Evolutionary conservation across 2,329 filamentous ascomycete species (phyloP).

Genomic region (Cryoendolithus antarcticus): DNA sequence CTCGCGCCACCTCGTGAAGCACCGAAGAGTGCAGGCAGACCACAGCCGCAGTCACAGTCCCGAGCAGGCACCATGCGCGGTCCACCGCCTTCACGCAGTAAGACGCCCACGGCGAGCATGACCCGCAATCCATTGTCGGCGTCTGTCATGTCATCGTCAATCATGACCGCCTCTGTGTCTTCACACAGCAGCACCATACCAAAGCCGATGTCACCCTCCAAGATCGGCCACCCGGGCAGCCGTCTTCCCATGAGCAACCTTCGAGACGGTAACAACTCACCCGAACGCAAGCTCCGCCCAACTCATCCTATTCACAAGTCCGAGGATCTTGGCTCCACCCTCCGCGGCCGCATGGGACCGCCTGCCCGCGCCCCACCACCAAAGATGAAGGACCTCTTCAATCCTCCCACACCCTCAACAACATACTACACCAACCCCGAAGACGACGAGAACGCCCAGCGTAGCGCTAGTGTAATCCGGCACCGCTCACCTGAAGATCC

Average conservation of each 20-base stretch:
- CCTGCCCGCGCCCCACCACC: slow-evolving; percentile 59
- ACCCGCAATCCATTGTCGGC: slow-evolving; percentile 17
- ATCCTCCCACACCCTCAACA: slow-evolving; percentile 32
- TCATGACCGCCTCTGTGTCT: slow-evolving; percentile 26
- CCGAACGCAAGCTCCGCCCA: slow-evolving; percentile 52
- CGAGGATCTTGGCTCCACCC: slow-evolving; percentile 29
- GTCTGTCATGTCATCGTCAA: slow-evolving; percentile 12
- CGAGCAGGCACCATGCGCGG: slow-evolving; percentile 30
- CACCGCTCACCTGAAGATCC: slow-evolving; percentile 65
- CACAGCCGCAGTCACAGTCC: slow-evolving; percentile 13
- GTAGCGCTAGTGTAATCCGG: slow-evolving; percentile 47
- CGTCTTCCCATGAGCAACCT: slow-evolving; percentile 58
- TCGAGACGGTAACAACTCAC: slow-evolving; percentile 64
- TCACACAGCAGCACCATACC: slow-evolving; percentile 26
- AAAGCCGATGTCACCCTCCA: slow-evolving; percentile 36
- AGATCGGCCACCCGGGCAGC: slow-evolving; percentile 44
- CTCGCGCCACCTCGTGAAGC: slow-evolving; percentile 15
- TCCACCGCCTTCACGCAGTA: slow-evolving; percentile 28
- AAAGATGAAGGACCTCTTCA: slow-evolving; percentile 77
- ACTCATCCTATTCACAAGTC: slow-evolving; percentile 15
- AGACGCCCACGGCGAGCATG: slow-evolving; percentile 30
- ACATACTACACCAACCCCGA: slow-evolving; percentile 24
- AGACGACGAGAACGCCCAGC: slow-evolving; percentile 31
- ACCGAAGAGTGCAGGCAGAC: slow-evolving; percentile 18
- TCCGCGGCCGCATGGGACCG: slow-evolving; percentile 25